phyloP scores from a whole-genome alignment of 2,329 filamentous ascomycete genomes.

The Alternaria metachromatica region DNA sequence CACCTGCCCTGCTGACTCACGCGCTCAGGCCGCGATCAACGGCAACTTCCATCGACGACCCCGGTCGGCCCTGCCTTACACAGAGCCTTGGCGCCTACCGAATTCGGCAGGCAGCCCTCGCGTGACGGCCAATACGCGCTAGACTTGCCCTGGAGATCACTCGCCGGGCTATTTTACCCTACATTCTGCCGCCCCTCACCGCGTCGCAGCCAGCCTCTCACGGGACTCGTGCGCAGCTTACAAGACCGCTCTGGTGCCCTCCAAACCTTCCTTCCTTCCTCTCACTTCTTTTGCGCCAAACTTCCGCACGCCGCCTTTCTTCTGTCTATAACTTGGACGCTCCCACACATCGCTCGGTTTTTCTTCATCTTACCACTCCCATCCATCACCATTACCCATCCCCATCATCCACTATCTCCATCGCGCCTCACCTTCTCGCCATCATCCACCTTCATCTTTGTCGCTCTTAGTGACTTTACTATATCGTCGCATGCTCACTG shows the following conservation, averaged over 20 bases:
- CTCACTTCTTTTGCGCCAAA: constrained; percentile 41
- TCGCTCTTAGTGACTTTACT: constrained; percentile 31
- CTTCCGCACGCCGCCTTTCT: constrained; percentile 24
- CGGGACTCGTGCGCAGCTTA: constrained; percentile 44
- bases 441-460: constrained; percentile 28
- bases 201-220: constrained; percentile 41
- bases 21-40: not conserved
- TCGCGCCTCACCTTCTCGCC: constrained; percentile 24
- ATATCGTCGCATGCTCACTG: constrained; percentile 36
- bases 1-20: not conserved
- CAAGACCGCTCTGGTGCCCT: constrained; percentile 45
- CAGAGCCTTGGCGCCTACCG: constrained; percentile 20
- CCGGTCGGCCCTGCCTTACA: constrained; percentile 11
- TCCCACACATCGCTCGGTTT: constrained; percentile 14
- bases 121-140: constrained; percentile 24
- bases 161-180: constrained; percentile 21
- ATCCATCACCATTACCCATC: constrained; percentile 18
- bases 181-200: constrained; percentile 32
- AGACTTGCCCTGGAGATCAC: constrained; percentile 26
- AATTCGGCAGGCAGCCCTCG: constrained; percentile 13
- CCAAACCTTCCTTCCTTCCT: constrained; percentile 44
- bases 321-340: constrained; percentile 13
- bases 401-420: constrained; percentile 15
- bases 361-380: constrained; percentile 13
- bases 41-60: constrained; percentile 5